Evolutionary conservation across 192 early-diverging fungal species (phyloP), one percentile per base, ranked within the genome.

Genomic region (Podila epicladia): DNA sequence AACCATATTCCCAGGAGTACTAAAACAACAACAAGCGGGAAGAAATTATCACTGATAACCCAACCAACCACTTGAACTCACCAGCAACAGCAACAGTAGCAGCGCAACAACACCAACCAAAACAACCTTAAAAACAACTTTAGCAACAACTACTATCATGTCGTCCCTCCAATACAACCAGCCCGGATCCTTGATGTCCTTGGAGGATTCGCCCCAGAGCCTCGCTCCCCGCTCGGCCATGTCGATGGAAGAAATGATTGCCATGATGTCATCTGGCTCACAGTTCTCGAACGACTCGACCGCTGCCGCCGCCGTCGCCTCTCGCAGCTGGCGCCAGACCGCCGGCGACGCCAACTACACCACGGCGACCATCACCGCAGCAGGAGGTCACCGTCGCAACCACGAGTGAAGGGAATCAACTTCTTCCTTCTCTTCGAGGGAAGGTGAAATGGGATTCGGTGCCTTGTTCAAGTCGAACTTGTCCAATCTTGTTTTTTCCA

Each of bases 351-450:
- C 58, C 11, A 79, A 72, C 75, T 72, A 72, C 63, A 35, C 62
- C 29, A 79, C 75, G 20, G 35, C 70, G 24, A 67, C 75, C 6
- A 59, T 64, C 9, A 53, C 65, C 31, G 58, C 75, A 26, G 41
- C 70, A 5, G 75, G 75, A 68, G 75, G 75, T 58, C 75, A 79
- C 49, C 75, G 75, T 57, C 75, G 75, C 51, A 79, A 79, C 53
- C 75, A 79, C 28, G 75, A 70, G 58, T 71, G 62, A 67, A 65
- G 15, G 35, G 50, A 20, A 8, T 7, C 26, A 4, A 24, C 13
- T 32, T 24, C 9, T 29, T 8, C 15, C 20, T 12, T 12, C 4
- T 31, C 45, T 11, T 7, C n/a, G 24, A 26, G 35, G 15, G 38
- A 45, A 45, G 15, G 15, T 17, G 41, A 17, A 0, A 8, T 45